A percentile compares a stretch with the other conserved stretches of the same genome.
phyloP scores from a whole-genome alignment of 2,329 filamentous ascomycete genomes.

The Aspergillus melleus region DNA sequence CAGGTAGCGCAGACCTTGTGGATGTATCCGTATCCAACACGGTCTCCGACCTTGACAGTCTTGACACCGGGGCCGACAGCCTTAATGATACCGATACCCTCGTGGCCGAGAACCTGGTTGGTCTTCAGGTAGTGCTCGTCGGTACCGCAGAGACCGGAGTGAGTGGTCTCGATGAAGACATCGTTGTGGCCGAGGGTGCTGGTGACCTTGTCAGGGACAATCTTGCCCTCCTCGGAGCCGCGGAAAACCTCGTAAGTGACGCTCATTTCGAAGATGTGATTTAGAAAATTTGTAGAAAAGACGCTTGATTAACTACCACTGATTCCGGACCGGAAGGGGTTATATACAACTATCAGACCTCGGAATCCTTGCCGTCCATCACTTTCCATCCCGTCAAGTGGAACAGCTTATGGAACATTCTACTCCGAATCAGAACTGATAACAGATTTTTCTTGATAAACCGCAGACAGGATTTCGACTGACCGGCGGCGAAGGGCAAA shows the following conservation, averaged over 20 bases:
- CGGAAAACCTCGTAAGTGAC: conserved; percentile 18
- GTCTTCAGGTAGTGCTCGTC: conserved; percentile 21
- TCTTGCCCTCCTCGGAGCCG: conserved; percentile 18
- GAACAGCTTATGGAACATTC: background rate
- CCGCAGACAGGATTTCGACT: too few species aligned
- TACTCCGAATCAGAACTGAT: background rate
- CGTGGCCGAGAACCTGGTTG: conserved; percentile 49
- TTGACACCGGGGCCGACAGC: conserved; percentile 46
- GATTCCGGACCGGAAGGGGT: background rate
- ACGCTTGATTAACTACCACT: background rate
- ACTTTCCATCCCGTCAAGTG: background rate
- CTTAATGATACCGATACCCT: conserved; percentile 54
- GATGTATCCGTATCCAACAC: conserved; percentile 34
- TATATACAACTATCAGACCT: background rate
- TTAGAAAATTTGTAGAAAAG: background rate
- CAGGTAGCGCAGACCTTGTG: conserved; percentile 31
- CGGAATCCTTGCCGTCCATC: background rate
- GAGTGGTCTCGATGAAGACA: conserved; percentile 22
- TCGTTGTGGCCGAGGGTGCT: conserved; percentile 12
- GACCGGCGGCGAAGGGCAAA: background rate
- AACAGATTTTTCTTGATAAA: too few species aligned
- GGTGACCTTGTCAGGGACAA: conserved; percentile 9
- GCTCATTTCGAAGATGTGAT: background rate
- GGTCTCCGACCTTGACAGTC: conserved; percentile 45
- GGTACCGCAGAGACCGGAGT: conserved; percentile 25